Conservation (phyloP, 208 protist species). For the Novymonas esmeraldas region DNA sequence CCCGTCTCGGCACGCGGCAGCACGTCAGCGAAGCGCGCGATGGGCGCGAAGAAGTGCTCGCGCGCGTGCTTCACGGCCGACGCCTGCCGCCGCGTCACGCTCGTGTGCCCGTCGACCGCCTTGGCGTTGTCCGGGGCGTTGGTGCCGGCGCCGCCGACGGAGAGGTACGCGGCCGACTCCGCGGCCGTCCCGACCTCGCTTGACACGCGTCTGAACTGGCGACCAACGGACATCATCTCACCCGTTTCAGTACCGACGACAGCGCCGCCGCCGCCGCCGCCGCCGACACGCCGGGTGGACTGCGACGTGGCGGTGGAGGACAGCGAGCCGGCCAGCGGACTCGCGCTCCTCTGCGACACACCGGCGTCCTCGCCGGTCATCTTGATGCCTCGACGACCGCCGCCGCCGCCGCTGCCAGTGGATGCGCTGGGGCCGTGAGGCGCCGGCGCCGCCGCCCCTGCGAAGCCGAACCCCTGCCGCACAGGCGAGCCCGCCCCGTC, state of each 20-base stretch:
- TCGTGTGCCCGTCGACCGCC: slow-evolving; percentile 37
- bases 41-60: slow-evolving; percentile 58
- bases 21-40: slow-evolving; percentile 49
- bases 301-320: background rate
- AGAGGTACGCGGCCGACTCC: background rate
- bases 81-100: slow-evolving; percentile 33
- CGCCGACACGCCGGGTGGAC: background rate
- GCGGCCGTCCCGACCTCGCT: background rate
- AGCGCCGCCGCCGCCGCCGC: too few relatives aligned
- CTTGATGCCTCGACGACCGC: slow-evolving; percentile 1
- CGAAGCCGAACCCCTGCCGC: slow-evolving; percentile 41
- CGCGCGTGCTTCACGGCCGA: slow-evolving; percentile 41
- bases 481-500: slow-evolving; percentile 1
- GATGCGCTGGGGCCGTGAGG: too few relatives aligned
- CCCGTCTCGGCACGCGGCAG: slow-evolving; percentile 25
- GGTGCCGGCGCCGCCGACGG: background rate
- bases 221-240: slow-evolving; percentile 14
- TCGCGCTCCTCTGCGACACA: background rate
- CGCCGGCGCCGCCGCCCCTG: too few relatives aligned
- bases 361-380: slow-evolving; percentile 7
- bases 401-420: background rate
- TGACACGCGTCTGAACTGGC: slow-evolving; percentile 6
- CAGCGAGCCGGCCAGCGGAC: background rate
- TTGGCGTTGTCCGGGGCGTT: slow-evolving; percentile 10
- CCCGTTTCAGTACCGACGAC: too few relatives aligned